phyloP scores from a whole-genome alignment of 2,329 filamentous ascomycete species.

The Xylaria multiplex region DNA sequence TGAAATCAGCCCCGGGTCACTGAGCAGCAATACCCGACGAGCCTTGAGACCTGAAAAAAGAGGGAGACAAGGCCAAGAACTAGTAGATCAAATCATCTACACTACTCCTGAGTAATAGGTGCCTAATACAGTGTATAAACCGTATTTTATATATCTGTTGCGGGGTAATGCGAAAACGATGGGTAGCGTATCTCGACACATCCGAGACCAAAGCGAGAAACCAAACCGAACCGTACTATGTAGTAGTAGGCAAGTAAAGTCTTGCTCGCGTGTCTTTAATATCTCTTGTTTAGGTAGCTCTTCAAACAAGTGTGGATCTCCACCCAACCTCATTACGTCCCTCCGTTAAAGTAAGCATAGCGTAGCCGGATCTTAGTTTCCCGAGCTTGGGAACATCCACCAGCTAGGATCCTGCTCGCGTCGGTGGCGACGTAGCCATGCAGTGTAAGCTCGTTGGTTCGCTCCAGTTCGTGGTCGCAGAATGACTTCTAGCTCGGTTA shows the following conservation, averaged over 20 bases:
- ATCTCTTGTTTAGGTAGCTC: neutral
- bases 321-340: constrained; percentile 22
- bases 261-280: neutral
- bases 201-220: neutral
- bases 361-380: constrained; percentile 30
- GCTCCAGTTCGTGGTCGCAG: neutral
- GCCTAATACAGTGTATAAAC: neutral
- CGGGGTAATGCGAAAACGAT: constrained; percentile 1
- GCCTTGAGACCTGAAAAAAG: too few relatives aligned
- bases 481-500: constrained; percentile 23
- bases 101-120: too few relatives aligned
- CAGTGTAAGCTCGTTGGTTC: constrained; percentile 14
- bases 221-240: neutral
- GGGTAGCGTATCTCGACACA: too few relatives aligned
- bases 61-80: neutral
- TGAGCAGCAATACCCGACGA: too few relatives aligned
- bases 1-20: too few relatives aligned
- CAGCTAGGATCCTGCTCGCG: constrained; percentile 17
- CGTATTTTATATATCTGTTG: neutral
- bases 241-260: neutral
- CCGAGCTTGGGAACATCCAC: constrained; percentile 28
- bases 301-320: constrained; percentile 11
- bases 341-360: constrained; percentile 22
- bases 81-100: neutral
- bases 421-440: constrained; percentile 15